Evolutionary conservation across 164 flowering plant species (phyloP), one percentile per base, ranked within the genome.

Genomic region (Chimonanthus praecox): DNA sequence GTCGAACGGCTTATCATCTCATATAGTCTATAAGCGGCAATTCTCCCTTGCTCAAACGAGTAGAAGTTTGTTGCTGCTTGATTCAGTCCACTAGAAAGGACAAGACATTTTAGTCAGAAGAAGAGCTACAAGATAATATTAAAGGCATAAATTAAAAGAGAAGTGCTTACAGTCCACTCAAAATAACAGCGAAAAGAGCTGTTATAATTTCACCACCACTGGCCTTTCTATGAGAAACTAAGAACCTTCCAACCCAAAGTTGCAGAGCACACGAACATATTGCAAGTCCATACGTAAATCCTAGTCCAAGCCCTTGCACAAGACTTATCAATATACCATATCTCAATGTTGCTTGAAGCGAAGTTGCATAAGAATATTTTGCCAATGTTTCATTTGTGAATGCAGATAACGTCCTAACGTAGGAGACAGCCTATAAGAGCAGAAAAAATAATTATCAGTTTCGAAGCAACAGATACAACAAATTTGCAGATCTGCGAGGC

Each of bases 261-360:
- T 95, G 98, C 78, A 95, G 81, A 65, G 99, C 97, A 83, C 99
- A 95, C 64, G 99, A 95, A 84, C 99, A 95, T 75, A 95, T 95
- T 18, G 98, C 99, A 80, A 95, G 97, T 51, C 99, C 99, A 85
- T 95, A 95, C n/a, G 99, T 95, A 80, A 95, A 95, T 76, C 99
- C 99, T 79, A 95, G 98, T 7, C 99, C 99, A 85, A 95, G 97
- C 44, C 99, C 99, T 90, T 95, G 99, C 78, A 95, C 99, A 75
- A 95, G 97, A 80, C 99, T 95, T 76, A 95, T 95, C 83, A 93
- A 71, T 82, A 95, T 93, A 63, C 99, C 99, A 82, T 92, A 93
- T 88, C 99, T 87, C 63, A 95, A 77, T 8, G 99, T 93, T 68
- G 98, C 98, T 88, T 95, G 99, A 48, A 95, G 90, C 18, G 98